phyloP scores from a whole-genome alignment of 2,329 filamentous ascomycete species.

The Elsinoe ampelina region DNA sequence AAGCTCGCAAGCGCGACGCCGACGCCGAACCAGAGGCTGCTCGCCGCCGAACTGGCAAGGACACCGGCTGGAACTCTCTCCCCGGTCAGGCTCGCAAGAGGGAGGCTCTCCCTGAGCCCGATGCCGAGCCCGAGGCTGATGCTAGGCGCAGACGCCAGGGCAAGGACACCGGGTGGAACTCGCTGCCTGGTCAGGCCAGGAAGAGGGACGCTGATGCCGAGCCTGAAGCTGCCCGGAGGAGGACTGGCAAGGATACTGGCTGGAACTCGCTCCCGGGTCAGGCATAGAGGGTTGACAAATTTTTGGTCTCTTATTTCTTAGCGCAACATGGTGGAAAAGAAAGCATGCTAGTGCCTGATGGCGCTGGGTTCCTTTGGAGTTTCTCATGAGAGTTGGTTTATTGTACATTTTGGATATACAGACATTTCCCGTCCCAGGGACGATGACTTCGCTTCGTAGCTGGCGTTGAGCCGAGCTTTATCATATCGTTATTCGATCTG shows the following conservation, averaged over 20 bases:
- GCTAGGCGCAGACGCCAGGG: not conserved
- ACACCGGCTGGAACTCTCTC: conserved; percentile 29
- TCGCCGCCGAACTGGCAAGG: conserved; percentile 14
- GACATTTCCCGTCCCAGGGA: not conserved
- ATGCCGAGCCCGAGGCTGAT: conserved; percentile 13
- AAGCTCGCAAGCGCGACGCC: not conserved
- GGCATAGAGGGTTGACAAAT: not conserved
- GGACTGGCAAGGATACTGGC: conserved; percentile 5
- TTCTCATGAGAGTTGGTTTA: not conserved
- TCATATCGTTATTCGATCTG: not conserved
- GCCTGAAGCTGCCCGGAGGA: not conserved
- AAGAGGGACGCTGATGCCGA: not conserved
- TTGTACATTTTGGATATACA: conserved; percentile 6
- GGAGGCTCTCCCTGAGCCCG: conserved; percentile 21
- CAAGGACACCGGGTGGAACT: conserved; percentile 1
- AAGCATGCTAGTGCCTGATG: not conserved
- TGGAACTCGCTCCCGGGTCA: conserved; percentile 11
- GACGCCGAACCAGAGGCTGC: not conserved
- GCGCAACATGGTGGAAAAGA: not conserved
- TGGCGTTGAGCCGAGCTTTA: not conserved
- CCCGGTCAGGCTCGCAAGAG: conserved; percentile 35
- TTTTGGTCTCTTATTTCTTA: not conserved
- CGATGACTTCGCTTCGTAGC: conserved; percentile 2
- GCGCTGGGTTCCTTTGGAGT: conserved; percentile 3
- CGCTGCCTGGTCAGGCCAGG: conserved; percentile 6